A percentile compares a stretch with the other conserved stretches of the same genome.
Conservation (phyloP, 2,329 filamentous ascomycete species). For the Cercospora janseana region DNA sequence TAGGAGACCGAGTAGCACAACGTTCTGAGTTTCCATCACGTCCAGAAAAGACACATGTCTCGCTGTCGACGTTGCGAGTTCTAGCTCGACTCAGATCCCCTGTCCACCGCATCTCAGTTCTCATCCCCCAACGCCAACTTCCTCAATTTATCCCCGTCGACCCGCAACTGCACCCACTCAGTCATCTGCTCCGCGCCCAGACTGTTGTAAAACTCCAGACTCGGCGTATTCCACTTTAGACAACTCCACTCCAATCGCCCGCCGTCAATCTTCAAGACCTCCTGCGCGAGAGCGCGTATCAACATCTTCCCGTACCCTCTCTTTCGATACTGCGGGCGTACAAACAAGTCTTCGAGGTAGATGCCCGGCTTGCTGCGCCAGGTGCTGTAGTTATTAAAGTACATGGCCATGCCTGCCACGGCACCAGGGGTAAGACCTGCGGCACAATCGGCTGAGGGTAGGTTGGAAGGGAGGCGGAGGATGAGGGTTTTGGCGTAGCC, state of each 20-base stretch:
- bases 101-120: no score
- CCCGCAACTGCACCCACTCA: slow-evolving; percentile 73
- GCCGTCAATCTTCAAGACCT: slow-evolving; percentile 70
- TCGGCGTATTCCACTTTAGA: slow-evolving; percentile 88
- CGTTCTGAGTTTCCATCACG: no score
- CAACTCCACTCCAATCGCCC: slow-evolving; percentile 85
- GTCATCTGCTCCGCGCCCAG: slow-evolving; percentile 64
- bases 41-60: no score
- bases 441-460: slow-evolving; percentile 29
- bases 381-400: slow-evolving; percentile 94
- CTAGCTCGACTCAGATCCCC: no score
- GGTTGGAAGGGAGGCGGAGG: slow-evolving; percentile 43
- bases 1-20: no score
- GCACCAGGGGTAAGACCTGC: slow-evolving; percentile 34
- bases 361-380: slow-evolving; percentile 87
- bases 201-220: slow-evolving; percentile 75
- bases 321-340: slow-evolving; percentile 66
- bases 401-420: slow-evolving; percentile 77
- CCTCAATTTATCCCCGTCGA: slow-evolving; percentile 65
- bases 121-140: slow-evolving; percentile 54
- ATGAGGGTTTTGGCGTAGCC: slow-evolving; percentile 75
- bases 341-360: slow-evolving; percentile 91
- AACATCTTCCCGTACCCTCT: slow-evolving; percentile 77
- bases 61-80: no score
- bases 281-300: slow-evolving; percentile 72